phyloP scores from a whole-genome alignment of 768 basidiomycete species.

The Mycena galericulata region DNA sequence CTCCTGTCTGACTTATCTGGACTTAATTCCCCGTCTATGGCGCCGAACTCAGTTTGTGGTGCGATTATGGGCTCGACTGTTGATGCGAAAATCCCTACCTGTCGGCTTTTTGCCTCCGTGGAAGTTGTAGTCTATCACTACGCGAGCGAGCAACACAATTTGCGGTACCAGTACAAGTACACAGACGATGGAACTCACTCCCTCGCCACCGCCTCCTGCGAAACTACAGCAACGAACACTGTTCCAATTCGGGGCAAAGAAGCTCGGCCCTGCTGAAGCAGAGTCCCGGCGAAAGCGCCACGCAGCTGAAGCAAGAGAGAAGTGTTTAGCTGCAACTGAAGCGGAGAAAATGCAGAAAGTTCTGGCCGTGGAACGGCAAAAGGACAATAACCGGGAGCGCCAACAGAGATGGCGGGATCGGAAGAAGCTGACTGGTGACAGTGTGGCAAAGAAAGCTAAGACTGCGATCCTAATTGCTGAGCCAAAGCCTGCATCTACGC shows the following conservation, averaged over 20 bases:
- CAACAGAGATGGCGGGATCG: constrained; percentile 1
- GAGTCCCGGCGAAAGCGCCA: not conserved
- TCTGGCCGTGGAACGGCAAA: not conserved
- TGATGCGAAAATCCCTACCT: too few relatives aligned
- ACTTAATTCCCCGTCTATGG: too few relatives aligned
- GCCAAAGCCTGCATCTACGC: not conserved
- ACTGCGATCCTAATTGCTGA: not conserved
- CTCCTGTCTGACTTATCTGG: too few relatives aligned
- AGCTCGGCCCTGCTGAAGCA: not conserved
- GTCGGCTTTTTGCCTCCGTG: too few relatives aligned
- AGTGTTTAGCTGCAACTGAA: not conserved
- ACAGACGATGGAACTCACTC: too few relatives aligned
- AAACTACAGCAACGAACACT: too few relatives aligned
- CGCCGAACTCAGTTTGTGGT: too few relatives aligned
- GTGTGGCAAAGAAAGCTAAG: not conserved
- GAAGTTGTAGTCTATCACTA: too few relatives aligned
- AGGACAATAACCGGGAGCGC: not conserved
- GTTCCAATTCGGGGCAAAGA: not conserved
- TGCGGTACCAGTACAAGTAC: too few relatives aligned
- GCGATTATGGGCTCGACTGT: too few relatives aligned
- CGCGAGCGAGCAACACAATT: too few relatives aligned
- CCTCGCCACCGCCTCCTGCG: too few relatives aligned
- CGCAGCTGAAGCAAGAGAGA: not conserved
- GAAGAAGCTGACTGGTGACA: not conserved
- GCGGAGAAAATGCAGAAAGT: not conserved